phyloP scores from a whole-genome alignment of 495 filamentous ascomycete genomes.

The Hypoxylon lenormandii region DNA sequence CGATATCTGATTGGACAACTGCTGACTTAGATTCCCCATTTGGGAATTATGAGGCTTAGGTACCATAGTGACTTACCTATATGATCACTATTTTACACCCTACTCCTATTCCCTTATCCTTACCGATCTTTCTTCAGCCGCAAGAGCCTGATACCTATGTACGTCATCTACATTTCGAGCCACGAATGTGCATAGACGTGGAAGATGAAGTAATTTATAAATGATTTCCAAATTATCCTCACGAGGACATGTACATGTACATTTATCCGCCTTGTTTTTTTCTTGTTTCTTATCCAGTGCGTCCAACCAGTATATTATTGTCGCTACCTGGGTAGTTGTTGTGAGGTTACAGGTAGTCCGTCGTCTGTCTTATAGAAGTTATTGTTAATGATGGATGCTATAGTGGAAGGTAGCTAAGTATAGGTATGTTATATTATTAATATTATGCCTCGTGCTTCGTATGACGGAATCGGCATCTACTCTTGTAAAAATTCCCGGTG shows the following conservation, averaged over 20 bases:
- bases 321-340: too few species aligned
- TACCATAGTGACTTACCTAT: conserved; percentile 4
- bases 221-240: neutral
- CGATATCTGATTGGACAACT: conserved; percentile 29
- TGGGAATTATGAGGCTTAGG: conserved; percentile 44
- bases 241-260: too few species aligned
- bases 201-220: conserved; percentile 3
- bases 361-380: neutral
- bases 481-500: conserved; percentile 34
- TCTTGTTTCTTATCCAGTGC: too few species aligned
- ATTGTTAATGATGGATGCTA: neutral
- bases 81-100: neutral
- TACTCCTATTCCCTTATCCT: neutral
- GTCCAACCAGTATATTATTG: too few species aligned
- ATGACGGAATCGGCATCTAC: conserved; percentile 36
- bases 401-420: conserved; percentile 4
- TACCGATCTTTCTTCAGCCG: conserved; percentile 13
- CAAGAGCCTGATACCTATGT: neutral
- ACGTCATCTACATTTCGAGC: neutral
- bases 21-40: conserved; percentile 37
- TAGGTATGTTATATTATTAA: neutral
- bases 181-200: neutral
- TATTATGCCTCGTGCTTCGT: conserved; percentile 26
- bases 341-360: too few species aligned
- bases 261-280: too few species aligned